Evolutionary conservation across 2,329 filamentous ascomycete genomes (phyloP).

Genomic region (Macrophomina pseudophaseolina): DNA sequence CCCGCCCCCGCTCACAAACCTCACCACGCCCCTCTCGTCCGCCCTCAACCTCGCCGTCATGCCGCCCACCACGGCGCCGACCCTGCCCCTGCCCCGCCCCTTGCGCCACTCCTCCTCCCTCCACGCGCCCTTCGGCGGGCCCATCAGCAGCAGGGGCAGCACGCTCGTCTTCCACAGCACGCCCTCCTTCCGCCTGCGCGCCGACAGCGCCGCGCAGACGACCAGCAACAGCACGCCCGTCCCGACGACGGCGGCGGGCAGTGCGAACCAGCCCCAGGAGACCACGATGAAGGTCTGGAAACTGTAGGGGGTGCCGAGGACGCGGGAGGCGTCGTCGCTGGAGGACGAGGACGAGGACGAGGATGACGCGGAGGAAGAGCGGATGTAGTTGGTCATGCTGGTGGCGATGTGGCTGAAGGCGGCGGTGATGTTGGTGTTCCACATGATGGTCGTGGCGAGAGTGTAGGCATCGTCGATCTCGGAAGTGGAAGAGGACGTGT

Average conservation of each 20-base stretch:
- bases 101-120: background rate
- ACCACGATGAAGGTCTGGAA: background rate
- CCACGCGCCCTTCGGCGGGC: background rate
- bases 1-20: background rate
- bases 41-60: conserved; percentile 1
- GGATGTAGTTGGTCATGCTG: background rate
- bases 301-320: background rate
- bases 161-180: conserved; percentile 2
- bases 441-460: background rate
- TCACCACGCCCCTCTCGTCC: conserved; percentile 9
- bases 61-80: background rate
- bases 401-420: background rate
- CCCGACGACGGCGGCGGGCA: conserved; percentile 5
- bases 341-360: too few relatives aligned
- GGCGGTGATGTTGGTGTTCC: background rate
- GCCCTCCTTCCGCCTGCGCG: background rate
- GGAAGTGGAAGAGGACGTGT: background rate
- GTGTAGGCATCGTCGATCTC: background rate
- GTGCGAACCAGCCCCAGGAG: conserved; percentile 12
- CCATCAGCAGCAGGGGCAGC: conserved; percentile 8
- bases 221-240: background rate
- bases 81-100: conserved; percentile 1
- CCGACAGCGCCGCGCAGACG: background rate
- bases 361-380: background rate
- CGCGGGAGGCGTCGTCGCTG: background rate